Evolutionary conservation across 1,284 basidiomycete genomes (phyloP), one percentile per base, ranked within the genome.

Genomic region (Cryptococcus sp.): DNA sequence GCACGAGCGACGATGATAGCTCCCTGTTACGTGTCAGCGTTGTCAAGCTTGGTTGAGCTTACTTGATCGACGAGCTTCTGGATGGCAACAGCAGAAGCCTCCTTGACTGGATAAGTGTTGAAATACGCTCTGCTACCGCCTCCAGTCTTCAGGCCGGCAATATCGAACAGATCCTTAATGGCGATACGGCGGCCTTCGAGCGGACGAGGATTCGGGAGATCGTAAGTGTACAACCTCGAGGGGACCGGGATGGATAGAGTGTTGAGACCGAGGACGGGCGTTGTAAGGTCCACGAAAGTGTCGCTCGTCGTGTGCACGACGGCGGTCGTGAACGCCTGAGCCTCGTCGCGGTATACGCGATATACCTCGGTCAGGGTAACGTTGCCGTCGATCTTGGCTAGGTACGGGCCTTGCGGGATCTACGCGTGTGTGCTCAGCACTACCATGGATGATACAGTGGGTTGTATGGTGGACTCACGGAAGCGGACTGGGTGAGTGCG

Each of bases 1-100:
- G 82, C 82, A 64, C 83, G 84, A 38, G 83, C 84, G 5, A 85
- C 77, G 58, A 84, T 76, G 16, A 82, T 72, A 17, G 82, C 82
- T 16, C 84, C 84, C 52, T 81, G 75, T 40, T 76, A 72, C 47
- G 17, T 17, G 16, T 22, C 47, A 23, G 17, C 27, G 8, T 11
- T 22, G 22, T 15, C 10, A n/a, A 1, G 25, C 27, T 25, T n/a
- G 3, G 19, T 5, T 2, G 13, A 25, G 20, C n/a, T 81, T 78
- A 53, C 79, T 76, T 47, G 31, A 10, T 35, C 31, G 31, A 84
- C 69, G 10, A 85, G 78, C 15, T 77, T 77, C 62, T 81, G 77
- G 25, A 85, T 71, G 1, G 82, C 60, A 5, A 58, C 52, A 44
- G 68, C 57, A 15, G 61, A 67, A 22, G 45, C 58, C 1, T 64